phyloP scores from a whole-genome alignment of 306 rosid species.

The Boehmeria nivea region DNA sequence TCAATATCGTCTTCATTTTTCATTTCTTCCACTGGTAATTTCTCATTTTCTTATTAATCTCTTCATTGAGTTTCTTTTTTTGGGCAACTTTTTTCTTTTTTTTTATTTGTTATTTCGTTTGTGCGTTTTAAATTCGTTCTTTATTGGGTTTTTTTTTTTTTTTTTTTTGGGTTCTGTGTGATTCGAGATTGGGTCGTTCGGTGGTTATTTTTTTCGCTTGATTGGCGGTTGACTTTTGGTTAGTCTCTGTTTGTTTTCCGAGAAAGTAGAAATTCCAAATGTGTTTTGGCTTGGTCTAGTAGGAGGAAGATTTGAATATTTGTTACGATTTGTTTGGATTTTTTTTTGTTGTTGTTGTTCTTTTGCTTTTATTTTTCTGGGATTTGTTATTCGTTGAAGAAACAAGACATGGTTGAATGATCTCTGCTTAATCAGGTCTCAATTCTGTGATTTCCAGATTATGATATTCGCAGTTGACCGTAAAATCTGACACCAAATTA shows the following conservation, averaged over 20 bases:
- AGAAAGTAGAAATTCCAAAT: constrained; percentile 1
- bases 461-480: no score
- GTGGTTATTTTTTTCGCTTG: no score
- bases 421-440: no score
- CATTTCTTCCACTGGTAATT: constrained; percentile 22
- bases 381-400: no score
- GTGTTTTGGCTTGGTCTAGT: neutral
- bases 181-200: constrained; percentile 14
- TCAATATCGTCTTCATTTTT: neutral
- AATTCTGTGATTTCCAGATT: no score
- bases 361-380: no score
- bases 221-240: neutral
- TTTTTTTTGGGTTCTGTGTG: constrained; percentile 2
- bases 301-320: neutral
- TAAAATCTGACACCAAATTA: no score
- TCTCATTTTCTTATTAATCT: neutral
- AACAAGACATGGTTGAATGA: no score
- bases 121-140: constrained; percentile 3
- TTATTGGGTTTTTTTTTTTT: neutral
- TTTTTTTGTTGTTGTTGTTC: no score
- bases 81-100: neutral
- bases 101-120: no score
- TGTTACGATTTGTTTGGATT: neutral
- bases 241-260: constrained; percentile 11
- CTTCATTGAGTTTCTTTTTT: neutral